These are phyloP conservation scores for Penicillium egyptiacum DNA, from an alignment of 495 filamentous ascomycete genomes.

Conservation along the genomic window DNA sequence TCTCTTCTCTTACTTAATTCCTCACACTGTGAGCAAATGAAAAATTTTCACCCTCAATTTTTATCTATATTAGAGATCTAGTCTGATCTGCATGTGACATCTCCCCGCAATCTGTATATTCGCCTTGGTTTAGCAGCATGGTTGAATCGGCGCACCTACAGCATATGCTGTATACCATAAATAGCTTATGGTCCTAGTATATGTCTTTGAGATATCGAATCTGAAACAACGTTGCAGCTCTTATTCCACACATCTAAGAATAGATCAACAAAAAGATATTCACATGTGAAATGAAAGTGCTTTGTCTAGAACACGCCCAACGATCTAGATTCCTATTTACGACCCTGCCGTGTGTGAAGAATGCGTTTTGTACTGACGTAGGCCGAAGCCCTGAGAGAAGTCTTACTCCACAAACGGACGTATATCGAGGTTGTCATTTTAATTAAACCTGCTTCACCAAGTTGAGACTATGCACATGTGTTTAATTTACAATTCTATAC, in stretches of 20 bases:
- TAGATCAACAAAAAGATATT: too few species aligned
- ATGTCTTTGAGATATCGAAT: too few species aligned
- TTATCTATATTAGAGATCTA: neutral
- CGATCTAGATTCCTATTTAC: neutral
- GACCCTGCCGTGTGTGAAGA: neutral
- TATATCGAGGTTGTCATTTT: neutral
- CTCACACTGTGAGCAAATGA: conserved; percentile 22
- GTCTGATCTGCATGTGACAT: conserved; percentile 3
- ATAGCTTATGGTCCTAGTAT: too few species aligned
- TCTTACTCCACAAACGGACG: neutral
- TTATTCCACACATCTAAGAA: too few species aligned
- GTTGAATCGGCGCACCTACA: neutral
- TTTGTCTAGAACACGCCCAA: too few species aligned
- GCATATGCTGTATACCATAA: neutral
- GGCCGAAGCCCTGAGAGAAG: neutral
- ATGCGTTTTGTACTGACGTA: neutral
- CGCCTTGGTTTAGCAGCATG: neutral
- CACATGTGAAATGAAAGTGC: too few species aligned
- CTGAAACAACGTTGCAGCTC: too few species aligned
- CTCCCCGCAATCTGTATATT: conserved; percentile 5
- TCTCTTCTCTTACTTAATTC: conserved; percentile 23
- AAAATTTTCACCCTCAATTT: conserved; percentile 6
- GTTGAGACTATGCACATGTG: neutral
- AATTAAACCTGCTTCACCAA: too few species aligned
- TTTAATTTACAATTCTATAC: neutral